Percentiles rank a stretch among this genome's conserved stretches.
Evolutionary conservation across 768 basidiomycete species (phyloP).

Genomic region (Crucibulum laeve): DNA sequence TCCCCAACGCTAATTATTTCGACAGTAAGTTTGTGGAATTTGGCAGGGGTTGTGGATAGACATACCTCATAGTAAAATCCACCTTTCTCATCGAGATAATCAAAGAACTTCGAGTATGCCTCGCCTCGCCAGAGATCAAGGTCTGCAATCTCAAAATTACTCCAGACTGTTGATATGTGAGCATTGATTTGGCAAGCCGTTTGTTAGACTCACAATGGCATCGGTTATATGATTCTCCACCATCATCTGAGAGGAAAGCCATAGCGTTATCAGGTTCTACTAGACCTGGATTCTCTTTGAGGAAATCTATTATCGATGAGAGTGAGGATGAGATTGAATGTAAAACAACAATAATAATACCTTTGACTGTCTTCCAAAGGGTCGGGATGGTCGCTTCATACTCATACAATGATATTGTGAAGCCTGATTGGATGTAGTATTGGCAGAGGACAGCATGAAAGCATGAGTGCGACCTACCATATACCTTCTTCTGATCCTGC

Average conservation of each 20-base stretch:
- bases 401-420: slow-evolving; percentile 80
- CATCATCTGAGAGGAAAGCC: slow-evolving; percentile 76
- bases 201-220: slow-evolving; percentile 56
- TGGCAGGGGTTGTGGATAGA: background rate
- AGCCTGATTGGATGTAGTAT: too few relatives aligned
- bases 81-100: slow-evolving; percentile 72
- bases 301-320: slow-evolving; percentile 57
- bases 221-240: slow-evolving; percentile 67
- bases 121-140: slow-evolving; percentile 83
- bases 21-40: background rate
- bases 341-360: slow-evolving; percentile 24
- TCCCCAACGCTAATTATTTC: slow-evolving; percentile 69
- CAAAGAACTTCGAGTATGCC: slow-evolving; percentile 80
- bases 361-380: slow-evolving; percentile 75
- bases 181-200: slow-evolving; percentile 7
- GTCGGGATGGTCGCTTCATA: slow-evolving; percentile 84
- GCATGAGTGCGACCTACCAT: slow-evolving; percentile 45
- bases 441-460: background rate
- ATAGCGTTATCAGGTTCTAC: slow-evolving; percentile 71
- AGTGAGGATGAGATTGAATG: background rate
- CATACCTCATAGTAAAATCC: slow-evolving; percentile 87
- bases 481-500: slow-evolving; percentile 81
- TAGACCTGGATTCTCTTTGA: slow-evolving; percentile 53
- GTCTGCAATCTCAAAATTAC: slow-evolving; percentile 88
- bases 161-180: slow-evolving; percentile 62